phyloP scores from a whole-genome alignment of 768 basidiomycete species.

The Trametes gibbosa region DNA sequence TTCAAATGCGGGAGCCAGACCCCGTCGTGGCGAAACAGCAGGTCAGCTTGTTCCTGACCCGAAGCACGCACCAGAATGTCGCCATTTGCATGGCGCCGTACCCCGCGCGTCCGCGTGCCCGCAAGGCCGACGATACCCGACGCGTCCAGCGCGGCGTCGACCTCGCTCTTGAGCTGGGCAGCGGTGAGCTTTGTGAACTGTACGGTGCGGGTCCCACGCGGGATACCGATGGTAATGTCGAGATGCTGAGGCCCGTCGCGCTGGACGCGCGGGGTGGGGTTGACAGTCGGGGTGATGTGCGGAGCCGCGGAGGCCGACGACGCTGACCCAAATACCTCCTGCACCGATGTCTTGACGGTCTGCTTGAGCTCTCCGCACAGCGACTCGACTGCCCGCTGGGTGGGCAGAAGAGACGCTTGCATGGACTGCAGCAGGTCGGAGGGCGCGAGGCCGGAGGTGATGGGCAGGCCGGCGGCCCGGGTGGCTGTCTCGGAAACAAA shows the following conservation, averaged over 20 bases:
- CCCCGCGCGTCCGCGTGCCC: background rate
- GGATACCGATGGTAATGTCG: background rate
- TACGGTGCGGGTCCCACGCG: background rate
- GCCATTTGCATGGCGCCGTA: background rate
- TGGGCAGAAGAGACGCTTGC: background rate
- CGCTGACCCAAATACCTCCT: background rate
- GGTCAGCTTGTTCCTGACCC: background rate
- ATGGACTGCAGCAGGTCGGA: background rate
- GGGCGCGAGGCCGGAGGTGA: background rate
- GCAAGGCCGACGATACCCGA: background rate
- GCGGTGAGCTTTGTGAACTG: background rate
- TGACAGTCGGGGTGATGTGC: background rate
- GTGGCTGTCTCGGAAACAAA: background rate
- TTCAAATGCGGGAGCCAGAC: background rate
- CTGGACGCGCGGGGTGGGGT: background rate
- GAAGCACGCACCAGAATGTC: background rate
- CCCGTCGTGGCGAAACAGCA: background rate
- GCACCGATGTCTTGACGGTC: background rate
- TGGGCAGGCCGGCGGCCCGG: background rate
- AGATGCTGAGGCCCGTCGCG: background rate
- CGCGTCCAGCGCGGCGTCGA: background rate
- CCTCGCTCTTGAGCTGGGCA: conserved; percentile 3
- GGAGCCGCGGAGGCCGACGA: background rate
- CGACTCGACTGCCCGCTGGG: background rate
- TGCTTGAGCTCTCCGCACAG: background rate